These are phyloP conservation scores for Dactylellina leptospora DNA, from an alignment of 2,329 filamentous ascomycete species.

Conservation along the genomic window DNA sequence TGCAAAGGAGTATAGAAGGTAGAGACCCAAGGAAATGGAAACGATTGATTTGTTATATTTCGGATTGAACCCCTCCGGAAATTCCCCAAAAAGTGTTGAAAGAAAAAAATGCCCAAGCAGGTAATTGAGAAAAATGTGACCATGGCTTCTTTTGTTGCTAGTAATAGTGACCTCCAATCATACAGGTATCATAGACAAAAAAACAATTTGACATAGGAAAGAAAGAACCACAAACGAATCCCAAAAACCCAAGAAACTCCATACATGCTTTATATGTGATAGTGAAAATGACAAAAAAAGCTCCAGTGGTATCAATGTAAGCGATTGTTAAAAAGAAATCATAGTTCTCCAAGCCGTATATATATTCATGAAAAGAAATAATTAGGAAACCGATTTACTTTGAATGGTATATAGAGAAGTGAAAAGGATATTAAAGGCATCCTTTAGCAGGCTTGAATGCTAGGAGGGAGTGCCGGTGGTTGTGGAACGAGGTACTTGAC, in stretches of 20 bases:
- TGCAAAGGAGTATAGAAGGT: conserved; percentile 23
- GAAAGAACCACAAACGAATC: conserved; percentile 2
- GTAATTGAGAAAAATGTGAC: conserved; percentile 31
- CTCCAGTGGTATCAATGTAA: conserved; percentile 53
- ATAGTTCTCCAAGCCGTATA: conserved; percentile 52
- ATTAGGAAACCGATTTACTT: conserved; percentile 47
- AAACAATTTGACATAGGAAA: conserved; percentile 35
- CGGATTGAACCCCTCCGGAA: conserved; percentile 25
- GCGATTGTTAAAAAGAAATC: conserved; percentile 48
- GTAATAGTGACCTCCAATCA: conserved; percentile 47
- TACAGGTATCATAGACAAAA: conserved; percentile 53
- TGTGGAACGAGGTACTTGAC: conserved; percentile 49
- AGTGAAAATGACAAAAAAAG: conserved; percentile 49
- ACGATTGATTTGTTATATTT: conserved; percentile 48
- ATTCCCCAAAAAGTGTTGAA: conserved; percentile 26
- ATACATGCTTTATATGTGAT: conserved; percentile 54
- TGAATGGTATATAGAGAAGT: conserved; percentile 46
- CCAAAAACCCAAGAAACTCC: conserved; percentile 44
- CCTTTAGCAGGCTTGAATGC: conserved; percentile 53
- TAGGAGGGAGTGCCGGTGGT: conserved; percentile 46
- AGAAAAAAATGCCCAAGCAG: conserved; percentile 11
- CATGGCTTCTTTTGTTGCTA: conserved; percentile 44
- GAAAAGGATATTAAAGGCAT: conserved; percentile 40
- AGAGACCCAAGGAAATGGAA: conserved; percentile 25
- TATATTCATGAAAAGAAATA: conserved; percentile 43